phyloP scores from a whole-genome alignment of 495 filamentous ascomycete species.

The Neurospora sp. region DNA sequence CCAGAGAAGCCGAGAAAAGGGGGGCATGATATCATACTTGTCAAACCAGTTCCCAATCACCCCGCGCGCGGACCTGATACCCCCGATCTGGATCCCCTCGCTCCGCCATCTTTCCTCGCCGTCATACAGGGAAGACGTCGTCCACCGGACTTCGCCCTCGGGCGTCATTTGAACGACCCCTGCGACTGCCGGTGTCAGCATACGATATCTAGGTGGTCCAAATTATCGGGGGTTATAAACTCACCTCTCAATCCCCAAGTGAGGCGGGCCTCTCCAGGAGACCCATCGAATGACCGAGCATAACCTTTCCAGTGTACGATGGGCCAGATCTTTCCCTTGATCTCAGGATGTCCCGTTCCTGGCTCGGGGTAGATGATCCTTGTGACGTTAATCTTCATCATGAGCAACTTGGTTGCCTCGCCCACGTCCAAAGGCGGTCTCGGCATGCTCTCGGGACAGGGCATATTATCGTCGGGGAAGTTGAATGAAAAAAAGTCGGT shows the following conservation, averaged over 20 bases:
- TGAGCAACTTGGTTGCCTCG: constrained; percentile 54
- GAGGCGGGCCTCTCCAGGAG: constrained; percentile 47
- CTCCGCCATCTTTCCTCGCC: constrained; percentile 54
- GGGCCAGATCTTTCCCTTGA: constrained; percentile 41
- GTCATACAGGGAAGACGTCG: constrained; percentile 48
- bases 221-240: constrained; percentile 20
- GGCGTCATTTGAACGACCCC: constrained; percentile 47
- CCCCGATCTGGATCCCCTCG: constrained; percentile 57
- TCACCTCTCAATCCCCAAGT: constrained; percentile 41
- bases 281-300: constrained; percentile 42
- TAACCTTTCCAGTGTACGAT: constrained; percentile 49
- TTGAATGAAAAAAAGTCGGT: constrained; percentile 54
- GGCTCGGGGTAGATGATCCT: constrained; percentile 37
- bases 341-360: constrained; percentile 5
- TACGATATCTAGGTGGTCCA: neutral
- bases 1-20: neutral
- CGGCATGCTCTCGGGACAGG: constrained; percentile 27
- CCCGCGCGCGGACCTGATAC: constrained; percentile 44
- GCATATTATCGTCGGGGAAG: constrained; percentile 27
- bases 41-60: constrained; percentile 61
- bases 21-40: constrained; percentile 30
- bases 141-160: constrained; percentile 59
- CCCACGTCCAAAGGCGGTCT: constrained; percentile 40
- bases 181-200: constrained; percentile 10
- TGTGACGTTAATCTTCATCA: constrained; percentile 47